phyloP scores from a whole-genome alignment of 2,329 filamentous ascomycete genomes.

The Exophiala lecanii-corni region DNA sequence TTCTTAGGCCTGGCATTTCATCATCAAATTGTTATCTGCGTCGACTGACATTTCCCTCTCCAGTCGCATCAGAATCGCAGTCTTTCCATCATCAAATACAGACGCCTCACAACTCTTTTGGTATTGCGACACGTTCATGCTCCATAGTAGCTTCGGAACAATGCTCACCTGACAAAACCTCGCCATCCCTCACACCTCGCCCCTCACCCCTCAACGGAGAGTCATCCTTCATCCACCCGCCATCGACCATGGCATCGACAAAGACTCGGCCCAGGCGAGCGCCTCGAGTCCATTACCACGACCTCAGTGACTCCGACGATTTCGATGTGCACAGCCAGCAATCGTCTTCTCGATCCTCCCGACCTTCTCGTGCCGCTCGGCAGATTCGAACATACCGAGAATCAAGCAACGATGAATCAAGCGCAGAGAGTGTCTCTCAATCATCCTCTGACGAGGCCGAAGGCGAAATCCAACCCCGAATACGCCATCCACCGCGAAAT shows the following conservation, averaged over 20 bases:
- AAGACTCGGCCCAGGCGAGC: slow-evolving; percentile 10
- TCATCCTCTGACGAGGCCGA: neutral
- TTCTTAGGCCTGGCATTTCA: too few relatives aligned
- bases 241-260: neutral
- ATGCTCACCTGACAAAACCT: too few relatives aligned
- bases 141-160: too few relatives aligned
- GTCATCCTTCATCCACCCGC: too few relatives aligned
- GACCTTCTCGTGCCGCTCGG: slow-evolving; percentile 9
- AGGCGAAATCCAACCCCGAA: neutral
- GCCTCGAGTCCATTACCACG: slow-evolving; percentile 13
- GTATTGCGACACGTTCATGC: too few relatives aligned
- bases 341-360: slow-evolving; percentile 11
- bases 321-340: slow-evolving; percentile 3
- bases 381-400: slow-evolving; percentile 19
- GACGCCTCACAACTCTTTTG: too few relatives aligned
- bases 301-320: slow-evolving; percentile 14
- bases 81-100: too few relatives aligned
- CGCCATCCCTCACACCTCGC: too few relatives aligned
- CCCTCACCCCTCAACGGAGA: too few relatives aligned
- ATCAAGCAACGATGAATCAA: slow-evolving; percentile 10
- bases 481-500: neutral
- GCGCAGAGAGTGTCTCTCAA: neutral
- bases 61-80: too few relatives aligned
- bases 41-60: too few relatives aligned
- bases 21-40: too few relatives aligned